A percentile compares a stretch with the other conserved stretches of the same genome.
These are phyloP conservation scores for Ramaria sp. DNA, from an alignment of 768 basidiomycete species.

Conservation along the genomic window DNA sequence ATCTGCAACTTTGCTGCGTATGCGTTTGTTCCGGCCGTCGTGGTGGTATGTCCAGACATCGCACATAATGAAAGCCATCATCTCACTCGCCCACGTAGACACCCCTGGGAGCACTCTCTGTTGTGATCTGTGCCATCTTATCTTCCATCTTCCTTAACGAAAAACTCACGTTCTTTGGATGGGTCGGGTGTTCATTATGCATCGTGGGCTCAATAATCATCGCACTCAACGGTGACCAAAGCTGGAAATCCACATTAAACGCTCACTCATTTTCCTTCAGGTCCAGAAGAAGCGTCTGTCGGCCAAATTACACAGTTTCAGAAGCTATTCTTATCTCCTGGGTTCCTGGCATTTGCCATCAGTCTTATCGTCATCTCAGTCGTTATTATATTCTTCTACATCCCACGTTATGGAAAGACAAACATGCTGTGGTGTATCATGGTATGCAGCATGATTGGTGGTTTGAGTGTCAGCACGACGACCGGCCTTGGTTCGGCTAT, in stretches of 20 bases:
- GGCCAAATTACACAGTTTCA: conserved; percentile 65
- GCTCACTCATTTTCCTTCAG: conserved; percentile 23
- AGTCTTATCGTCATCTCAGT: conserved; percentile 54
- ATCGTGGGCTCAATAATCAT: conserved; percentile 88
- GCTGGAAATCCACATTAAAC: conserved; percentile 21
- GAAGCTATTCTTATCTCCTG: conserved; percentile 67
- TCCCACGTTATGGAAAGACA: conserved; percentile 79
- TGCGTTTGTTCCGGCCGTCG: conserved; percentile 84
- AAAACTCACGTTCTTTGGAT: conserved; percentile 89
- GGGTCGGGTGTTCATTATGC: conserved; percentile 88
- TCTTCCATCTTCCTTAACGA: conserved; percentile 93
- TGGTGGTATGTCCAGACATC: conserved; percentile 56
- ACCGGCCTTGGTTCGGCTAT: conserved; percentile 90
- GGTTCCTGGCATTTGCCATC: conserved; percentile 66
- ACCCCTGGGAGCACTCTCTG: conserved; percentile 90
- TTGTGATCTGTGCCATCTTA: conserved; percentile 88
- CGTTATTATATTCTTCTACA: conserved; percentile 73
- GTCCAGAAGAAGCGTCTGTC: conserved; percentile 59
- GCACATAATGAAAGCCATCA: conserved; percentile 3
- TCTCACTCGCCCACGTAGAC: conserved; percentile 36
- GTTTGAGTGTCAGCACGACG: conserved; percentile 88
- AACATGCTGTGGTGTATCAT: conserved; percentile 94
- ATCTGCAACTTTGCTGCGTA: conserved; percentile 39
- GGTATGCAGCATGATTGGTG: conserved; percentile 95
- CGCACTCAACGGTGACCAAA: conserved; percentile 62